phyloP scores from a whole-genome alignment of 2,329 filamentous ascomycete species.

The Pseudomassariella vexata region DNA sequence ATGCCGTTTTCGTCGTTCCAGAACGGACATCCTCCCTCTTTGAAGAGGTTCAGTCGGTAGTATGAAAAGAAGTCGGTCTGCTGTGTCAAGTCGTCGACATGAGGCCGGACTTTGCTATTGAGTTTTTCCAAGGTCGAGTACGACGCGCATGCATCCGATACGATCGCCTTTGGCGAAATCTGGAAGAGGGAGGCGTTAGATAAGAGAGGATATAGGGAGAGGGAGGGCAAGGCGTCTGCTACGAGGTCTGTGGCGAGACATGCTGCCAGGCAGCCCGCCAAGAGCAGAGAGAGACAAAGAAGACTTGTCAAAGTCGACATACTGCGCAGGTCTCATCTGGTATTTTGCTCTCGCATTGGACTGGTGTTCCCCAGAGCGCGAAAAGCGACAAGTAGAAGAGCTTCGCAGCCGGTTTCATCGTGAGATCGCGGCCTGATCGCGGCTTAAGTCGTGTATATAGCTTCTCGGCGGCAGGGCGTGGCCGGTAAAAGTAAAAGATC shows the following conservation, averaged over 20 bases:
- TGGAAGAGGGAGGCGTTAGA: conserved; percentile 42
- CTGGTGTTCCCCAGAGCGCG: conserved; percentile 45
- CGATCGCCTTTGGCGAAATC: conserved; percentile 84
- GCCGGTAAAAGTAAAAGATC: no score
- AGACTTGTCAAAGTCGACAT: conserved; percentile 27
- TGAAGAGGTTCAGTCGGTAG: conserved; percentile 90
- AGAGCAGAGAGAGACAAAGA: conserved; percentile 12
- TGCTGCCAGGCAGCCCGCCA: conserved; percentile 16
- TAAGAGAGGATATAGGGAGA: conserved; percentile 13
- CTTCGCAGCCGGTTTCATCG: conserved; percentile 48
- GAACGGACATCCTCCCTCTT: conserved; percentile 88
- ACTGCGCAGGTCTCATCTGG: conserved; percentile 45
- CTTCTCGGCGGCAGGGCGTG: no score
- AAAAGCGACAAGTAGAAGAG: conserved; percentile 53
- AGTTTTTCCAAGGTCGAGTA: conserved; percentile 84
- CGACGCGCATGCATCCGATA: conserved; percentile 90
- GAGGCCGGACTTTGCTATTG: conserved; percentile 70
- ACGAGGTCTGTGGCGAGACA: conserved; percentile 12
- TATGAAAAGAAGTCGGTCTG: conserved; percentile 97
- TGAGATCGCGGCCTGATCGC: no score
- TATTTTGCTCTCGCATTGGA: conserved; percentile 35
- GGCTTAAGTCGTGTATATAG: no score
- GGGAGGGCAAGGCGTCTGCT: conserved; percentile 9
- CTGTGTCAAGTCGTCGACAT: conserved; percentile 73
- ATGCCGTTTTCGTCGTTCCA: conserved; percentile 91